Conservation (phyloP, 2,329 filamentous ascomycete species). For the Nemania sp. region DNA sequence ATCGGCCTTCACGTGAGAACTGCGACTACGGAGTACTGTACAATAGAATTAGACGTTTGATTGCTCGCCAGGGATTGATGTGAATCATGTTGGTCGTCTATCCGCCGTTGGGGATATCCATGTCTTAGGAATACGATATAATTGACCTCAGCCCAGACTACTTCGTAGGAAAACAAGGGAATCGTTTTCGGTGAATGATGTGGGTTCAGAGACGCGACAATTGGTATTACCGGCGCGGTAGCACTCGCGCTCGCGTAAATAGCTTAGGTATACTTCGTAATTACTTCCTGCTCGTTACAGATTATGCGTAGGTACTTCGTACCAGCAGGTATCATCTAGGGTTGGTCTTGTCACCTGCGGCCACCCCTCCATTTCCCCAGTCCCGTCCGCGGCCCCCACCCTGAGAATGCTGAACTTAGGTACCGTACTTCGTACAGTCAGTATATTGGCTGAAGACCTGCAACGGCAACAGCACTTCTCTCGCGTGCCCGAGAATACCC, state of each 20-base stretch:
- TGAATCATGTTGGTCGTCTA: background rate
- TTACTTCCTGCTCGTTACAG: background rate
- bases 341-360: constrained; percentile 17
- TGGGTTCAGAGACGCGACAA: constrained; percentile 20
- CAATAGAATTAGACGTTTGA: background rate
- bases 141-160: no score
- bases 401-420: background rate
- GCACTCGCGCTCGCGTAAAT: no score
- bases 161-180: background rate
- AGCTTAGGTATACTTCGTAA: background rate
- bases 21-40: background rate
- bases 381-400: background rate
- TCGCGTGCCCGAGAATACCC: no score
- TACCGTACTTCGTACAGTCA: no score
- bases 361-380: constrained; percentile 11
- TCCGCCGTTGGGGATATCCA: no score
- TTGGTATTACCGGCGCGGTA: no score
- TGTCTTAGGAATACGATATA: no score
- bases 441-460: no score
- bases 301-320: no score
- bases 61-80: background rate
- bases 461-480: no score
- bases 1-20: constrained; percentile 6
- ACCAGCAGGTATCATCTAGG: no score
- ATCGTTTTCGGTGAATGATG: constrained; percentile 24